These are phyloP conservation scores for Paracorniculantispora psalliotae DNA, from an alignment of 2,329 filamentous ascomycete genomes.

Conservation along the genomic window DNA sequence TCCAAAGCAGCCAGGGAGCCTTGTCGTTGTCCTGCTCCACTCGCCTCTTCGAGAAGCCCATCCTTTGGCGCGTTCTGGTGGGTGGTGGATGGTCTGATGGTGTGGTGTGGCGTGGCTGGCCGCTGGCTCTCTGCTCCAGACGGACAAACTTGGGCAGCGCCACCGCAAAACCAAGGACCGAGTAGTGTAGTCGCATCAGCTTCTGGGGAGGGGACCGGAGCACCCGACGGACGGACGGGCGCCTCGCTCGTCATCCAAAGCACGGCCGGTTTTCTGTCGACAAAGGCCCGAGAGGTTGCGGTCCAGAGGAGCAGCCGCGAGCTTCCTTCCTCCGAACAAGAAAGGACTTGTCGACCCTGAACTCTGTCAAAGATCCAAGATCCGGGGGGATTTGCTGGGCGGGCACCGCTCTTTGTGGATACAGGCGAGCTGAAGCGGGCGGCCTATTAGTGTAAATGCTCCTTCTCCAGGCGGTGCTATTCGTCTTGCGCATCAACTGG, in stretches of 20 bases:
- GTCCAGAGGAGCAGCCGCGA: not conserved
- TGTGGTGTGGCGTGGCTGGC: slow-evolving; percentile 3
- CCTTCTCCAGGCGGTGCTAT: not conserved
- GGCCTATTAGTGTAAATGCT: not conserved
- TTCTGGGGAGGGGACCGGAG: slow-evolving; percentile 2
- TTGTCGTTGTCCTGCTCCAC: not conserved
- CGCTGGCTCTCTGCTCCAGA: not conserved
- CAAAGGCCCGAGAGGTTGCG: not conserved
- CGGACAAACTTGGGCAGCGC: slow-evolving; percentile 5
- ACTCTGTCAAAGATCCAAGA: slow-evolving; percentile 5
- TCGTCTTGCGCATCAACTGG: not conserved
- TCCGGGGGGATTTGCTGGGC: slow-evolving; percentile 2
- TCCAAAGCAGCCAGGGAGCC: not conserved
- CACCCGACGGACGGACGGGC: slow-evolving; percentile 2
- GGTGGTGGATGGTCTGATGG: not conserved
- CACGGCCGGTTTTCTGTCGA: not conserved
- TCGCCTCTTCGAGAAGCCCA: slow-evolving; percentile 5
- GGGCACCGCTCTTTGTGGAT: not conserved
- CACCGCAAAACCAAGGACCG: not conserved
- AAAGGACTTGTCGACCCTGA: not conserved
- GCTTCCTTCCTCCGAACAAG: not conserved
- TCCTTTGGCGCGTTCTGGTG: not conserved
- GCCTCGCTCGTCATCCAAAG: slow-evolving; percentile 9
- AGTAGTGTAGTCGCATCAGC: not conserved
- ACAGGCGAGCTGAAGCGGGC: slow-evolving; percentile 4